A percentile compares a stretch with the other conserved stretches of the same genome.
These are phyloP conservation scores for Chaetomium fimeti DNA, from an alignment of 495 filamentous ascomycete species.

Conservation along the genomic window DNA sequence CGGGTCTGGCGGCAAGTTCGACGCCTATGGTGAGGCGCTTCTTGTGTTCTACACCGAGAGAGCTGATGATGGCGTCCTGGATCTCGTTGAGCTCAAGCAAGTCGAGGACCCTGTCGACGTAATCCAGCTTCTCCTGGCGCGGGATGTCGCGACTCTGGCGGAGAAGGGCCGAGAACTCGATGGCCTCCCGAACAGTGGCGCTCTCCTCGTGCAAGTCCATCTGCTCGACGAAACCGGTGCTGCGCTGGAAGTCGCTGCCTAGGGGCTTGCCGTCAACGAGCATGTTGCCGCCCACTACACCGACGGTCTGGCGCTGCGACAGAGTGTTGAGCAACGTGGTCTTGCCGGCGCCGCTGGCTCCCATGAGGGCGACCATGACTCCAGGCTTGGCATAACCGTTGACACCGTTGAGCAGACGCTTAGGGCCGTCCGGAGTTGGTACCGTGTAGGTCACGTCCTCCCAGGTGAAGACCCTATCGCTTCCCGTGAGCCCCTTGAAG, in stretches of 20 bases:
- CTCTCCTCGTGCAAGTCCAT: conserved; percentile 82
- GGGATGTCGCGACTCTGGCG: conserved; percentile 68
- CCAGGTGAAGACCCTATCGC: conserved; percentile 56
- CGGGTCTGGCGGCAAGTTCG: conserved; percentile 84
- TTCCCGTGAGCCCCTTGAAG: conserved; percentile 21
- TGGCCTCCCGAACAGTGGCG: conserved; percentile 79
- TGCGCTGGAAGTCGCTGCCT: conserved; percentile 70
- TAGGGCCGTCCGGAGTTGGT: conserved; percentile 58
- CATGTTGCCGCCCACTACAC: conserved; percentile 71
- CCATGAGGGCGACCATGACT: conserved; percentile 77
- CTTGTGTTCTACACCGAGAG: conserved; percentile 62
- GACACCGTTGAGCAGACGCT: conserved; percentile 63
- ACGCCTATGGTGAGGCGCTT: conserved; percentile 85
- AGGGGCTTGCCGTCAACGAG: conserved; percentile 73
- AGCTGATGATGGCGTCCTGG: conserved; percentile 78
- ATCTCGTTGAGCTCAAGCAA: conserved; percentile 79
- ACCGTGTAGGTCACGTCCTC: conserved; percentile 63
- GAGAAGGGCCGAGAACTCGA: conserved; percentile 76
- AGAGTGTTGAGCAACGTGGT: conserved; percentile 66
- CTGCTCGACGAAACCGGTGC: conserved; percentile 84
- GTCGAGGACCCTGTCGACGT: conserved; percentile 85
- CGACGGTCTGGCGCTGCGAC: conserved; percentile 71
- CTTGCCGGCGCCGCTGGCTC: conserved; percentile 80
- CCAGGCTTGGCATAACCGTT: conserved; percentile 80
- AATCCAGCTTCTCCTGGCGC: conserved; percentile 70